Evolutionary conservation across 2,329 filamentous ascomycete genomes (phyloP).

Genomic region (Calonectria honghensis): DNA sequence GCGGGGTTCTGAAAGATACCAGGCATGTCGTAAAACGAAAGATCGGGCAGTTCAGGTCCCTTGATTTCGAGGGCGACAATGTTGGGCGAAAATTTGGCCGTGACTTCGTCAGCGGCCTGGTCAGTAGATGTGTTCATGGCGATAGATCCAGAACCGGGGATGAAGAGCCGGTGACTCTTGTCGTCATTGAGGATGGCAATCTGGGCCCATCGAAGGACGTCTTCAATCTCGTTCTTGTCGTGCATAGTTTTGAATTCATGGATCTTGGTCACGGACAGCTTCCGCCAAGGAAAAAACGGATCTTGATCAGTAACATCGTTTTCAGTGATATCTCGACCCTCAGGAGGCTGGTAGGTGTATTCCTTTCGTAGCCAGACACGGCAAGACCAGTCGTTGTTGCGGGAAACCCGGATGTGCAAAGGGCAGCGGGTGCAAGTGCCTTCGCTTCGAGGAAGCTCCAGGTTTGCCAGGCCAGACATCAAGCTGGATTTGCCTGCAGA

Average conservation of each 20-base stretch:
- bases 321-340: slow-evolving; percentile 63
- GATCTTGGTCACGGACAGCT: slow-evolving; percentile 65
- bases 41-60: slow-evolving; percentile 80
- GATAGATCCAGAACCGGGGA: slow-evolving; percentile 69
- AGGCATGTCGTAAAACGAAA: slow-evolving; percentile 91
- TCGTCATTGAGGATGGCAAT: slow-evolving; percentile 83
- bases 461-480: slow-evolving; percentile 79
- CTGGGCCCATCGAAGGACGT: slow-evolving; percentile 83
- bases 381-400: slow-evolving; percentile 78
- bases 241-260: slow-evolving; percentile 79
- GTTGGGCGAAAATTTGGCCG: slow-evolving; percentile 87
- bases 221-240: slow-evolving; percentile 78
- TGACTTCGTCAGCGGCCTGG: slow-evolving; percentile 63
- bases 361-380: slow-evolving; percentile 78
- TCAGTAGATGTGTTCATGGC: slow-evolving; percentile 59
- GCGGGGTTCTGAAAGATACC: slow-evolving; percentile 85
- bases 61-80: slow-evolving; percentile 85
- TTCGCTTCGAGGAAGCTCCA: slow-evolving; percentile 81
- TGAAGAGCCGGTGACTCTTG: slow-evolving; percentile 70
- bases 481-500: slow-evolving; percentile 86
- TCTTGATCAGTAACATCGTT: slow-evolving; percentile 69
- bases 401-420: slow-evolving; percentile 83
- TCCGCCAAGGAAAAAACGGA: slow-evolving; percentile 80
- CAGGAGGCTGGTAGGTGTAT: slow-evolving; percentile 73
- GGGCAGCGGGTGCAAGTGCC: slow-evolving; percentile 89